A percentile compares a stretch with the other conserved stretches of the same genome.
Conservation (phyloP, 306 rosid genomes). For the Rosa persica region DNA sequence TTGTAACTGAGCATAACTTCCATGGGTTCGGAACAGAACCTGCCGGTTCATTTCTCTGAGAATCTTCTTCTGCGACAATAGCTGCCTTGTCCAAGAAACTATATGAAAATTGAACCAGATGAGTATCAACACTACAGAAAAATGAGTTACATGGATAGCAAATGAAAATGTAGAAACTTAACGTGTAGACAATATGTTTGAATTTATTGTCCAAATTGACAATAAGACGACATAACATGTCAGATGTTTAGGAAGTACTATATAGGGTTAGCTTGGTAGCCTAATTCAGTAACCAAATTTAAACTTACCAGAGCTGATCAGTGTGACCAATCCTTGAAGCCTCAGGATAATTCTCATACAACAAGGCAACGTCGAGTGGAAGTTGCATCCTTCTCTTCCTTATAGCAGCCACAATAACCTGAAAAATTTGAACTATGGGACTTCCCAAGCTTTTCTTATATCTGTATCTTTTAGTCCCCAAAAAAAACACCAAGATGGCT, state of each 20-base stretch:
- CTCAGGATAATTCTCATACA: conserved; percentile 70
- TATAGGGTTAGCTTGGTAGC: not conserved
- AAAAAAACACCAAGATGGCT: conserved; percentile 50
- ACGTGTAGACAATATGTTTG: not conserved
- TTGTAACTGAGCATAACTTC: conserved; percentile 74
- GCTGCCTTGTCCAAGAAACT: conserved; percentile 87
- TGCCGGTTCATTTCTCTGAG: conserved; percentile 32
- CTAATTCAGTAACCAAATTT: not conserved
- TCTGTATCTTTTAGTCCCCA: conserved; percentile 64
- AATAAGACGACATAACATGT: no score
- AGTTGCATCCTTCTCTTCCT: conserved; percentile 61
- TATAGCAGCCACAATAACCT: conserved; percentile 61
- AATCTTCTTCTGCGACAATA: conserved; percentile 55
- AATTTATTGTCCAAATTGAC: not conserved
- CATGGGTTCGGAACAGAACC: conserved; percentile 62
- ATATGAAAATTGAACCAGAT: not conserved
- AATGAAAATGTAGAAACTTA: not conserved
- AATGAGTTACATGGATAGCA: not conserved
- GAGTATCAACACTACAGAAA: not conserved
- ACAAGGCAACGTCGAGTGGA: conserved; percentile 35
- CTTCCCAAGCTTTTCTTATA: conserved; percentile 76
- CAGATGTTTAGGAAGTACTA: not conserved
- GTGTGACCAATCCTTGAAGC: conserved; percentile 58
- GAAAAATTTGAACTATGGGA: conserved; percentile 77
- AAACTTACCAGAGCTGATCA: conserved; percentile 57